These are phyloP conservation scores for Pyrus communis DNA, from an alignment of 306 rosid species.

Conservation along the genomic window DNA sequence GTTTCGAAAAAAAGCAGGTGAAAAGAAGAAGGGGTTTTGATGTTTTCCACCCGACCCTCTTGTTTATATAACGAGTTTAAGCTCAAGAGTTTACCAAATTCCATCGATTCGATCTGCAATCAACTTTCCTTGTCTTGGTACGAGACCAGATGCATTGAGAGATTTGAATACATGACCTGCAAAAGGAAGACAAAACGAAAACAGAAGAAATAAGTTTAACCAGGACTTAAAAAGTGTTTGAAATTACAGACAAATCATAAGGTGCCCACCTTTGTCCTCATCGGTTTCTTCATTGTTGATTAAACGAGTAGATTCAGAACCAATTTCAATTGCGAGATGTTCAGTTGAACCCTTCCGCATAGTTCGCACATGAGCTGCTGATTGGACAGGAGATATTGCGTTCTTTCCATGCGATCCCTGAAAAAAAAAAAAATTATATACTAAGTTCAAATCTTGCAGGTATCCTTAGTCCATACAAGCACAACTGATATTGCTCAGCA, in stretches of 20 bases:
- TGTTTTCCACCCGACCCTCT: background rate
- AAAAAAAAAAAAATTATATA: slow-evolving; percentile 5
- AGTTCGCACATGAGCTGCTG: slow-evolving; percentile 58
- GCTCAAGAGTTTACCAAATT: slow-evolving; percentile 57
- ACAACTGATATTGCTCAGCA: background rate
- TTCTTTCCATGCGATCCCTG: slow-evolving; percentile 74
- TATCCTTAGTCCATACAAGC: background rate
- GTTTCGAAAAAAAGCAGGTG: background rate
- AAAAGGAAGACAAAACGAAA: background rate
- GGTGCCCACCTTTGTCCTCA: slow-evolving; percentile 74
- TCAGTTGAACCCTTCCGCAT: slow-evolving; percentile 85
- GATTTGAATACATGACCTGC: slow-evolving; percentile 90
- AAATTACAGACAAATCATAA: slow-evolving; percentile 1
- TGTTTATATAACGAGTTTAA: background rate
- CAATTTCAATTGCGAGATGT: slow-evolving; percentile 71
- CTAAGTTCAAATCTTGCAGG: background rate
- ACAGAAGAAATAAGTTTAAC: background rate
- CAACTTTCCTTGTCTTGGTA: slow-evolving; percentile 83
- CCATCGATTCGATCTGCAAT: slow-evolving; percentile 94
- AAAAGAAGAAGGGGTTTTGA: background rate
- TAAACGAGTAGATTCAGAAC: slow-evolving; percentile 59
- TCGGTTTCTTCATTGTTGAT: slow-evolving; percentile 44
- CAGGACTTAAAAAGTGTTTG: background rate
- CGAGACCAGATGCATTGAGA: slow-evolving; percentile 78
- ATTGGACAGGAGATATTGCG: slow-evolving; percentile 45